A percentile compares a stretch with the other conserved stretches of the same genome.
Evolutionary conservation across 495 filamentous ascomycete species (phyloP).

Genomic region (Hypoxylon trugodes): DNA sequence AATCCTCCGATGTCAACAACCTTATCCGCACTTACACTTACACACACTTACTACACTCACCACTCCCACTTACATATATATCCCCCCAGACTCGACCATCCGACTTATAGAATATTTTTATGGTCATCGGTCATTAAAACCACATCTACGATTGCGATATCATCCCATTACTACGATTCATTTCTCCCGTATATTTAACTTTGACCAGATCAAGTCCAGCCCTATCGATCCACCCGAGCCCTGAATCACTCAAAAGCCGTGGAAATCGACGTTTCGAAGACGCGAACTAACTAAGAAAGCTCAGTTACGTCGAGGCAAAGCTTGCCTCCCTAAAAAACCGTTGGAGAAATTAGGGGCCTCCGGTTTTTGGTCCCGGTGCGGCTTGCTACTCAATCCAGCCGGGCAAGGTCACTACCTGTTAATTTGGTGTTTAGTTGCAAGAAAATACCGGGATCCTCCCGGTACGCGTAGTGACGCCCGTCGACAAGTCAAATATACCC

Average conservation of each 20-base stretch:
- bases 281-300: conserved; percentile 10
- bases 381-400: conserved; percentile 42
- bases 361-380: conserved; percentile 27
- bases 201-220: neutral
- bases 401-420: conserved; percentile 43
- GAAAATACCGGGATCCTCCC: conserved; percentile 33
- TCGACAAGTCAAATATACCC: conserved; percentile 35
- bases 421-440: conserved; percentile 36
- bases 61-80: too few species aligned
- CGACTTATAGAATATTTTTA: conserved; percentile 25
- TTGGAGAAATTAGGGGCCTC: conserved; percentile 20
- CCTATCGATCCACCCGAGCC: neutral
- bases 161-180: neutral
- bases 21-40: conserved; percentile 36
- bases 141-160: neutral
- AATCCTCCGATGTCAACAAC: conserved; percentile 45
- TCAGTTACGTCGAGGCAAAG: conserved; percentile 36
- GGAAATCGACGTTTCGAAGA: conserved; percentile 3
- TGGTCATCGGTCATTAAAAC: neutral
- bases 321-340: conserved; percentile 32
- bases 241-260: neutral
- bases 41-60: too few species aligned
- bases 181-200: conserved; percentile 7
- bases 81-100: conserved; percentile 18
- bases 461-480: conserved; percentile 28